Percentiles rank a stretch among this genome's conserved stretches.
Conservation (phyloP, 768 basidiomycete genomes). For the Phlebiopsis flavidoalba region DNA sequence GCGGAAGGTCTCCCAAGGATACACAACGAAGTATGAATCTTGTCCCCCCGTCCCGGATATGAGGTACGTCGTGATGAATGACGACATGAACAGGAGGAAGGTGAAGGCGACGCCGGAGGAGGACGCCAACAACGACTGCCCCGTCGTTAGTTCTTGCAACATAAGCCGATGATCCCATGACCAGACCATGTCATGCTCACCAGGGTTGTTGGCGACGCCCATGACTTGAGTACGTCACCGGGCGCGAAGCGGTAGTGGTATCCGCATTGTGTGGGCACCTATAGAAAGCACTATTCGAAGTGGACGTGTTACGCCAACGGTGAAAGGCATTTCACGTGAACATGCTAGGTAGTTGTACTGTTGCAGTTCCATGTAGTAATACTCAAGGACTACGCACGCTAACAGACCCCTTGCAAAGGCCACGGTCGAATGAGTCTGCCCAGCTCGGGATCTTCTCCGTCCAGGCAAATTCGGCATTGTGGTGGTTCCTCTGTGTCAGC, state of each 20-base stretch:
- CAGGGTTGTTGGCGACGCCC: slow-evolving; percentile 75
- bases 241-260: slow-evolving; percentile 74
- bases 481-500: slow-evolving; percentile 25
- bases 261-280: slow-evolving; percentile 77
- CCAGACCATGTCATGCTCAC: slow-evolving; percentile 31
- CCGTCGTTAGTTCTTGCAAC: slow-evolving; percentile 10
- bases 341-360: slow-evolving; percentile 20
- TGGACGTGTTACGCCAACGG: slow-evolving; percentile 62
- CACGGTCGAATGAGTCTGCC: slow-evolving; percentile 83
- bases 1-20: slow-evolving; percentile 53
- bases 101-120: slow-evolving; percentile 63
- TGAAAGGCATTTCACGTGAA: slow-evolving; percentile 78
- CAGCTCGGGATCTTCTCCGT: slow-evolving; percentile 55
- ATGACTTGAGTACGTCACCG: slow-evolving; percentile 63
- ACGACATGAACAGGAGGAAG: slow-evolving; percentile 59
- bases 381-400: slow-evolving; percentile 36
- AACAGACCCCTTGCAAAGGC: slow-evolving; percentile 73
- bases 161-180: neutral
- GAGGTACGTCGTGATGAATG: slow-evolving; percentile 66
- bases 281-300: slow-evolving; percentile 67
- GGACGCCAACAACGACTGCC: slow-evolving; percentile 57
- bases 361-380: neutral
- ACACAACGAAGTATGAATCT: slow-evolving; percentile 35
- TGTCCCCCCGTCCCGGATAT: slow-evolving; percentile 48
- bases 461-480: slow-evolving; percentile 84